Evolutionary conservation across 2,329 filamentous ascomycete genomes (phyloP).

Genomic region (Calonectria multiphialidica): DNA sequence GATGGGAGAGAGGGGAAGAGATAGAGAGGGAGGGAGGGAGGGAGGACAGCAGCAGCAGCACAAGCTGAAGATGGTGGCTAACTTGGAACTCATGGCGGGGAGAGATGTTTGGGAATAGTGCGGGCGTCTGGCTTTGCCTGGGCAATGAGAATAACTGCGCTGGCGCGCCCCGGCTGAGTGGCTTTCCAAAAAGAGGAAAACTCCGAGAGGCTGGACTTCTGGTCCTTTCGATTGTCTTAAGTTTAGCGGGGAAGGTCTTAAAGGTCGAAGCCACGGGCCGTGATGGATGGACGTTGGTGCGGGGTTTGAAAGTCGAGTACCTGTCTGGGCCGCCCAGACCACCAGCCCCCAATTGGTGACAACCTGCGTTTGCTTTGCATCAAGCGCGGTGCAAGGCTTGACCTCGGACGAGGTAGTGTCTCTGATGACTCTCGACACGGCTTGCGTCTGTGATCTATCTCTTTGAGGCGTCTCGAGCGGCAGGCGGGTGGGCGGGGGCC

Average conservation of each 20-base stretch:
- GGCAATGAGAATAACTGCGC: constrained; percentile 6
- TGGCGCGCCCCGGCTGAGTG: background rate
- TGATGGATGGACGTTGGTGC: background rate
- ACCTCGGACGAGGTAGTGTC: background rate
- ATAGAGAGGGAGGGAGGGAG: too few species aligned
- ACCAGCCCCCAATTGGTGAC: background rate
- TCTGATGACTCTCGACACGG: background rate
- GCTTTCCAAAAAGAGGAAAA: constrained; percentile 5
- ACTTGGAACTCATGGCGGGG: background rate
- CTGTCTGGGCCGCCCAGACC: background rate
- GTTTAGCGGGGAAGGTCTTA: constrained; percentile 1
- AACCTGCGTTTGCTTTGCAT: background rate
- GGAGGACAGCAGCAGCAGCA: background rate
- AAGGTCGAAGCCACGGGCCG: background rate
- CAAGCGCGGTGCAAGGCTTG: background rate
- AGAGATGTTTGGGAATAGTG: background rate
- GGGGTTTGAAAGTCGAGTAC: background rate
- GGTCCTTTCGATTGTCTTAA: background rate
- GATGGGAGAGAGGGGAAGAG: background rate
- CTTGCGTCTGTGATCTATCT: constrained; percentile 2
- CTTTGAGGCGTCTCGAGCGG: constrained; percentile 4
- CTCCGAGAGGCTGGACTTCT: background rate
- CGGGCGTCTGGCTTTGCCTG: background rate
- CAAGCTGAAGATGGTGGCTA: constrained; percentile 3
- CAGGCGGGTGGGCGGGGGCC: background rate